These are phyloP conservation scores for Exutisphaerella laricina DNA, from an alignment of 2,329 filamentous ascomycete species.

Conservation along the genomic window DNA sequence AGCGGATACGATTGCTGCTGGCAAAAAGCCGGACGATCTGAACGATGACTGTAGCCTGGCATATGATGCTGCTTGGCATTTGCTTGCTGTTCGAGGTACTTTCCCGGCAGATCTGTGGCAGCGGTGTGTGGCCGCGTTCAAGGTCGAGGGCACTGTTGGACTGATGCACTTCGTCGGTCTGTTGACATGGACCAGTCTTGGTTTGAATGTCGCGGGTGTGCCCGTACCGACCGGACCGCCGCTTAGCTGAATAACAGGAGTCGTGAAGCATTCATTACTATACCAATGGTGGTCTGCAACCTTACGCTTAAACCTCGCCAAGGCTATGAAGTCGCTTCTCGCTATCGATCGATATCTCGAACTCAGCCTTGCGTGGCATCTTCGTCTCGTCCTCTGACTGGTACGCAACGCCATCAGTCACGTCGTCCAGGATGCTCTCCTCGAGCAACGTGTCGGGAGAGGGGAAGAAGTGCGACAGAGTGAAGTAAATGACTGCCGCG, in stretches of 20 bases:
- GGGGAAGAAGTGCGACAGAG: constrained; percentile 46
- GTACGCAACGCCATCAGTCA: constrained; percentile 21
- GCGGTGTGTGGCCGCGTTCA: constrained; percentile 12
- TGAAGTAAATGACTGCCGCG: constrained; percentile 53
- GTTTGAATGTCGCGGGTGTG: constrained; percentile 20
- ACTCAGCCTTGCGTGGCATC: constrained; percentile 8
- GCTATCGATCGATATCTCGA: constrained; percentile 10
- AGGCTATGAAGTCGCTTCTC: constrained; percentile 6
- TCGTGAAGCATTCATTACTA: no score
- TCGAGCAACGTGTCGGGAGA: constrained; percentile 46
- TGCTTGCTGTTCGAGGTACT: constrained; percentile 15
- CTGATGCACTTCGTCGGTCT: constrained; percentile 21
- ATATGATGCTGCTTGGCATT: constrained; percentile 20
- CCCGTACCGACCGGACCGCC: constrained; percentile 1
- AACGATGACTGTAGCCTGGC: constrained; percentile 15
- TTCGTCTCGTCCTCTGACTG: constrained; percentile 6
- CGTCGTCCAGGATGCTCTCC: constrained; percentile 23
- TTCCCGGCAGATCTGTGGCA: constrained; percentile 17
- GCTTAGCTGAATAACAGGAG: neutral
- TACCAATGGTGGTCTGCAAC: no score
- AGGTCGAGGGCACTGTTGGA: constrained; percentile 17
- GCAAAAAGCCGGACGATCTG: constrained; percentile 19
- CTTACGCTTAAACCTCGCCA: constrained; percentile 11
- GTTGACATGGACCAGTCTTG: constrained; percentile 19
- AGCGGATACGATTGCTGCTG: constrained; percentile 7